These are phyloP conservation scores for Neofusicoccum ribis DNA, from an alignment of 2,329 filamentous ascomycete genomes.

Conservation along the genomic window DNA sequence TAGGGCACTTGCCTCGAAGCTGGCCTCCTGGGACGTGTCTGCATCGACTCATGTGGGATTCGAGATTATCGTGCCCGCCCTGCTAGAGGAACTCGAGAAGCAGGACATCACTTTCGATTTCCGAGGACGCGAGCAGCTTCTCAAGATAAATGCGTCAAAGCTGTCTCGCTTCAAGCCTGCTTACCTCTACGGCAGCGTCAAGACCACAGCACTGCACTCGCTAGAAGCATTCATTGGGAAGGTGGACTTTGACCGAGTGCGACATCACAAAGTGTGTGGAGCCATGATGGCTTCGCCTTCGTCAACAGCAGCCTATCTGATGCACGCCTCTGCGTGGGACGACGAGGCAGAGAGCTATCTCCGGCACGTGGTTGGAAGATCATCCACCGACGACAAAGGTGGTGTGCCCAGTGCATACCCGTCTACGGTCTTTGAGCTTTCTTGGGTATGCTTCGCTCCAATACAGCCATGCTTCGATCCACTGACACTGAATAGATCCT, in stretches of 20 bases:
- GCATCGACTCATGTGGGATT: conserved; percentile 20
- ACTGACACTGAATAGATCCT: background rate
- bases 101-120: conserved; percentile 3
- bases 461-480: background rate
- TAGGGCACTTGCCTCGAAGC: too few species aligned
- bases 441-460: background rate
- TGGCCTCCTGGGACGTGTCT: background rate
- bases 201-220: conserved; percentile 38
- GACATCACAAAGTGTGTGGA: conserved; percentile 35
- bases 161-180: conserved; percentile 20
- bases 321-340: conserved; percentile 35
- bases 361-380: conserved; percentile 19
- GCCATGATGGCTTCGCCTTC: conserved; percentile 43
- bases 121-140: background rate
- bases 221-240: conserved; percentile 42
- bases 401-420: background rate
- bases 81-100: conserved; percentile 15
- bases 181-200: conserved; percentile 29
- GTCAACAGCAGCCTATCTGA: conserved; percentile 43
- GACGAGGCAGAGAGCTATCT: conserved; percentile 36
- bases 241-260: conserved; percentile 39
- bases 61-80: conserved; percentile 23
- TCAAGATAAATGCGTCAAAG: background rate
- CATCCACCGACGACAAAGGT: background rate
- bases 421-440: background rate